Evolutionary conservation across 768 basidiomycete genomes (phyloP), one percentile per base, ranked within the genome.

Genomic region (Boletus reticulatus): DNA sequence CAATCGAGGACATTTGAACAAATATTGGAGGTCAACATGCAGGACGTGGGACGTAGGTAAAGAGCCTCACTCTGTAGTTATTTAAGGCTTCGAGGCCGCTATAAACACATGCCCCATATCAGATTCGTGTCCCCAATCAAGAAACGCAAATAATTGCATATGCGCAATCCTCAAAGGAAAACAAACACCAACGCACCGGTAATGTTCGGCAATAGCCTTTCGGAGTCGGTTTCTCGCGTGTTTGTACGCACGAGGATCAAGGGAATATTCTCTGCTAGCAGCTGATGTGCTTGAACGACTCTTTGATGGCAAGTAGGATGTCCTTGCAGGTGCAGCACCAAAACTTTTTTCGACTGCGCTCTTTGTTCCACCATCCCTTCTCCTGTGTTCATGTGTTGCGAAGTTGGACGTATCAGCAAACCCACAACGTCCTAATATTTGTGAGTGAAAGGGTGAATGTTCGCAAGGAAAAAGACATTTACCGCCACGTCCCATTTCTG

Each of bases 141-240:
- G 31, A 54, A 48, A 50, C 24, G 4, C 17, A 39, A 38, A 45
- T 37, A 17, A 7, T 29, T 29, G 29, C 29, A 29, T 29, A n/a
- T 29, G 29, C 29, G 29, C 8, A 44, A 44, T 38, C 13, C 34
- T 42, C 13, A n/a, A 48, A 50, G n/a, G 19, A 50, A 55, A 8
- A 34, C 24, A 9, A 43, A 17, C 34, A 36, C 4, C 17, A 55
- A 69, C 63, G 37, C 61, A 87, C 87, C 84, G 82, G 71, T 98
- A 96, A 67, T 88, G 87, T 65, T 96, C 93, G 48, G 86, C 62
- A 0, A 90, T 79, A 2, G 96, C 97, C 57, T 84, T 85, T 70
- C 90, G 90, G 43, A 99, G 77, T 65, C 84, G 85, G 68, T 84
- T 85, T 73, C 89, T 92, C n/a, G 95, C 94, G 39, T 83, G 76